Evolutionary conservation across 768 basidiomycete genomes (phyloP).

Genomic region (Holtermannia corniformis): DNA sequence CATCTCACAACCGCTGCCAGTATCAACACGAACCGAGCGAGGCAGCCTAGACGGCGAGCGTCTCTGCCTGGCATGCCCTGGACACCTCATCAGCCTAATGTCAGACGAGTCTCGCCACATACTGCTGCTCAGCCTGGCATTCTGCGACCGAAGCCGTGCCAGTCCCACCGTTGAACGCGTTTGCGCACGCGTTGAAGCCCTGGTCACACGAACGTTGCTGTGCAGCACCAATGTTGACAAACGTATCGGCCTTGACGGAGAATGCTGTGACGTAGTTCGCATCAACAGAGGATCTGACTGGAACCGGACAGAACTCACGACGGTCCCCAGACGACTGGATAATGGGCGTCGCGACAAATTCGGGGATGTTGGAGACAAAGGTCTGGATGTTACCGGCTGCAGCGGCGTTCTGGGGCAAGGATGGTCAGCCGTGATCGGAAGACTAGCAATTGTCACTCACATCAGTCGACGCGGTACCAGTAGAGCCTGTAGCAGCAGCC

Average conservation of each 20-base stretch:
- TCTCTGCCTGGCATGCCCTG: not conserved
- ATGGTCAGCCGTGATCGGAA: conserved; percentile 3
- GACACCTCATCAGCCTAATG: not conserved
- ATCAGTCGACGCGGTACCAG: not conserved
- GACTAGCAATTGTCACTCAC: no score
- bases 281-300: conserved; percentile 45
- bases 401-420: conserved; percentile 7
- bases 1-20: no score
- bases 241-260: conserved; percentile 47
- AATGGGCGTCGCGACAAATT: conserved; percentile 10
- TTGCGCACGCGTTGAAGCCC: conserved; percentile 50
- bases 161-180: conserved; percentile 13
- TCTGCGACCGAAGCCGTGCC: conserved; percentile 12
- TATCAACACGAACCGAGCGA: no score
- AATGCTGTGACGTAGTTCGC: conserved; percentile 47
- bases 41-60: not conserved
- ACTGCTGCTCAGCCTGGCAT: conserved; percentile 17
- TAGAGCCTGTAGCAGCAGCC: conserved; percentile 2
- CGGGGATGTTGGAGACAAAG: conserved; percentile 46
- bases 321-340: conserved; percentile 9
- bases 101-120: not conserved
- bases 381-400: conserved; percentile 47
- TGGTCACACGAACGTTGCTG: conserved; percentile 54
- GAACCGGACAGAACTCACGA: conserved; percentile 42
- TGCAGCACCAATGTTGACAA: conserved; percentile 49